Base-by-base conservation (phyloP, 2,329 filamentous ascomycete species). In the Alternaria alternata region DNA sequence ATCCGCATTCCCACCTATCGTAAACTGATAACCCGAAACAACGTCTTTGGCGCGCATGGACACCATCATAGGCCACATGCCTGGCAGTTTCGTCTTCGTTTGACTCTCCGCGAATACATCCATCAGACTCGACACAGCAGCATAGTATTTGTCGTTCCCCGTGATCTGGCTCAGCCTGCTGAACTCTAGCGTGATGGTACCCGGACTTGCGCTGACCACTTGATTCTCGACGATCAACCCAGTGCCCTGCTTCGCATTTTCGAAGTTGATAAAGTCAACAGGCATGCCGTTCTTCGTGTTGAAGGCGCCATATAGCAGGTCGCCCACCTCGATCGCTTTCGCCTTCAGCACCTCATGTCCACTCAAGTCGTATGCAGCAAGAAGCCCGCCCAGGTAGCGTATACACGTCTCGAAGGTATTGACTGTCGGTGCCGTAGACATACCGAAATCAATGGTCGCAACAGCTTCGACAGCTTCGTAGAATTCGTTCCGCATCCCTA, bases 391-490 rank as follows among this genome's bases (percentile, higher is more conserved):
- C 14, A 79, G 71, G 39, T 78, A 78, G 20, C 78, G 71, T 44
- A 84, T 84, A 0, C 81, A 84, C 0, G 82, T 84, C 64, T 84
- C 82, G 57, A 84, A 84, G 9, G 84, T 81, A 61, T 82, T 84
- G 64, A 84, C 73, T 12, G 79, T 77, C 16, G 71, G 68, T 6
- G 75, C 74, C 0, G 77, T 71, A 9, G 74, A 75, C 14, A 72
- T 72, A 16, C 79, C 77, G 52, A 84, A 81, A 62, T 84, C 80
- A 48, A 84, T 83, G 7, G 69, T 66, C 4, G 79, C 73, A 3
- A 81, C 75, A n/a, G 80, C 80, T 28, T 75, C 67, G 1, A 83
- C 81, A 5, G 82, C 82, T 41, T 82, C 76, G 44, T 81, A 75
- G 61, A 83, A 84, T 22, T 84, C 81, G 3, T 79, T 73, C 51